Base-by-base conservation (phyloP, 352 stramenopile species). In the Aphanomyces stellatus region DNA sequence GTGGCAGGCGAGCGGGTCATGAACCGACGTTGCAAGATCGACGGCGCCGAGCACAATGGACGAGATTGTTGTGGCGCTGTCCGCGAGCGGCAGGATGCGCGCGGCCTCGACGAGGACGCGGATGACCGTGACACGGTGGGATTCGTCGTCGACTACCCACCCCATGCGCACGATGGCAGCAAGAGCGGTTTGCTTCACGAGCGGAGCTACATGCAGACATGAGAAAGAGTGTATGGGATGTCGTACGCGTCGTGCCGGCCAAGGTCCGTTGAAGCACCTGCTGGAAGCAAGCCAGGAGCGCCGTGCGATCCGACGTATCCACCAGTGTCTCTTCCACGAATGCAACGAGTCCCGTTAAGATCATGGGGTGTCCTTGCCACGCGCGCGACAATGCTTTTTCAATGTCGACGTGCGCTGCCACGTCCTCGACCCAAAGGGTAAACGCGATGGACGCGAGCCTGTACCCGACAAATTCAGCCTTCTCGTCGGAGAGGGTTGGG, bases 391-490 rank as follows among this genome's bases (percentile, higher is more conserved):
- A 41, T 19, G 60, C 7, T 17, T 67, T 67, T 37, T 67, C 19
- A 24, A 59, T 33, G n/a, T 57, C 49, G 30, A 27, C 42, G 19
- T 24, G 8, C 1, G 11, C 37, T 4, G 28, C 30, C 15, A 19
- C 27, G 24, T 59, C 40, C 5, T 28, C 30, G n/a, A 15, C 22
- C 49, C 49, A 57, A 13, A 49, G 22, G 19, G 43, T 22, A 28
- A 59, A 31, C 19, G 60, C 60, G 8, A 67, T 25, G 11, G 15
- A 19, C 10, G n/a, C 46, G 19, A 67, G 27, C n/a, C 31, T 34
- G 34, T 67, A 67, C 10, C 60, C 60, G 22, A 67, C 13, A 28
- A 40, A 67, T 33, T 67, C 60, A 15, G 60, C 60, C 27, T 67
- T 67, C 28, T 42, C 46, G 10, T 51, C 60, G 8, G 43, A 56